Base-by-base conservation (phyloP, 495 filamentous ascomycete genomes). In the Podospora comata region DNA sequence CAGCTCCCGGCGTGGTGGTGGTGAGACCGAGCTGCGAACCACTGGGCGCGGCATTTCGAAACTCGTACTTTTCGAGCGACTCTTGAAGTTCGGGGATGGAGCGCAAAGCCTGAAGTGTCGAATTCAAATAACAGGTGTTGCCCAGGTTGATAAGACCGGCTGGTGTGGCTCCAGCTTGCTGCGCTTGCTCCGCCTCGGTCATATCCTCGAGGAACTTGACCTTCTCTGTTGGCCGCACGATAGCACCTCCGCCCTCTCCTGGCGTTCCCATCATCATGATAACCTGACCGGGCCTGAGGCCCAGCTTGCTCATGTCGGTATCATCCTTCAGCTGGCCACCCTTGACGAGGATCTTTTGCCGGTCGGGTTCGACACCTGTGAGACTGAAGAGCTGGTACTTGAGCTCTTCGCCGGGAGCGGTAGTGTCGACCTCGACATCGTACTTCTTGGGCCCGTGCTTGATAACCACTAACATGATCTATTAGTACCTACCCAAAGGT, bases 191-290 rank as follows among this genome's bases (percentile, higher is more conserved):
- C 26, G 94, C 94, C 74, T 95, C 95, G 4, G 93, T 96, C 95
- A 99, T 97, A 76, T 99, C 95, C 77, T 99, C 95, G 71, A 96
- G 76, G 72, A 99, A 99, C 78, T 89, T 93, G 74, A 93, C 84
- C 68, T 84, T 84, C 77, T 97, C 91, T 71, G 90, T 92, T 7
- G 96, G 96, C 27, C 88, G 85, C 66, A 86, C 85, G 60, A 97
- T 81, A 26, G 79, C 80, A 9, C 80, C 85, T 55, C 85, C 85
- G 32, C 79, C 86, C 27, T 84, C 85, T 16, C 90, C 87, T 2
- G 95, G 91, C 2, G 92, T 96, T 18, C 96, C 95, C 89, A 99
- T 92, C 92, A 99, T 96, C 90, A 96, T 96, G 78, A 98, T 92
- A 5, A 82, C 87, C 74, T 96, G 91, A 61, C 91, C 90, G 7